Evolutionary conservation across 1,284 basidiomycete species (phyloP).

Genomic region (Bjerkandera adusta): DNA sequence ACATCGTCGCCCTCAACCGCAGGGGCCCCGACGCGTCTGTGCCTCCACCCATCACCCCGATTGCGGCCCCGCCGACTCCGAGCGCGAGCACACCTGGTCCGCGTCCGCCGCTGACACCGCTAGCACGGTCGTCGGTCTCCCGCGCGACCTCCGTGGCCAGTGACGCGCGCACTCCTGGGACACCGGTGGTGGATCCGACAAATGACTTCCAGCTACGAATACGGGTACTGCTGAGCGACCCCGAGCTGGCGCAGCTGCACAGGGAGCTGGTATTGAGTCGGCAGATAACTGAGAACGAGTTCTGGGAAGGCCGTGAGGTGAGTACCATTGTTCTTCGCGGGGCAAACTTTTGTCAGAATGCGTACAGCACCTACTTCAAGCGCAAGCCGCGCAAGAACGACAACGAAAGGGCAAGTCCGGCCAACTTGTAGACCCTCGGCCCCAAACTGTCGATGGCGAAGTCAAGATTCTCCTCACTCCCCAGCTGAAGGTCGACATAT

Average conservation of each 20-base stretch:
- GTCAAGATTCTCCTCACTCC: slow-evolving; percentile 92
- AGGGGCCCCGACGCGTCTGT: slow-evolving; percentile 31
- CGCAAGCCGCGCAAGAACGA: slow-evolving; percentile 66
- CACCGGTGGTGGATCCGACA: slow-evolving; percentile 55
- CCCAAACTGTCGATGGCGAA: slow-evolving; percentile 78
- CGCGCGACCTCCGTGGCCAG: slow-evolving; percentile 60
- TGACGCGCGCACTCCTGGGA: slow-evolving; percentile 53
- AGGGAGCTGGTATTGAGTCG: slow-evolving; percentile 82
- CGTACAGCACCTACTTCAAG: slow-evolving; percentile 62
- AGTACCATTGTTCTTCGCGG: slow-evolving; percentile 24
- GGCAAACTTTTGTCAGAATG: too few species aligned
- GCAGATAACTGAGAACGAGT: slow-evolving; percentile 88
- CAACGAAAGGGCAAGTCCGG: slow-evolving; percentile 85
- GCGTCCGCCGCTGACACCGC: slow-evolving; percentile 22
- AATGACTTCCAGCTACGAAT: slow-evolving; percentile 73
- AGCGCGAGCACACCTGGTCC: slow-evolving; percentile 25
- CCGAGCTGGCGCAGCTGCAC: slow-evolving; percentile 78
- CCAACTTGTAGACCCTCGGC: slow-evolving; percentile 87
- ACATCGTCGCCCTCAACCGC: slow-evolving; percentile 71
- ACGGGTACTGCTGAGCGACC: slow-evolving; percentile 73
- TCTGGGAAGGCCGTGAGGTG: slow-evolving; percentile 94
- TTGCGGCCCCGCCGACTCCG: slow-evolving; percentile 16
- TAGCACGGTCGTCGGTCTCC: slow-evolving; percentile 44
- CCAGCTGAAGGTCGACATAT: slow-evolving; percentile 92
- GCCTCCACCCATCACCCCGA: slow-evolving; percentile 29